phyloP scores from a whole-genome alignment of 2,329 filamentous ascomycete species.

The Penicillium capsulatum region DNA sequence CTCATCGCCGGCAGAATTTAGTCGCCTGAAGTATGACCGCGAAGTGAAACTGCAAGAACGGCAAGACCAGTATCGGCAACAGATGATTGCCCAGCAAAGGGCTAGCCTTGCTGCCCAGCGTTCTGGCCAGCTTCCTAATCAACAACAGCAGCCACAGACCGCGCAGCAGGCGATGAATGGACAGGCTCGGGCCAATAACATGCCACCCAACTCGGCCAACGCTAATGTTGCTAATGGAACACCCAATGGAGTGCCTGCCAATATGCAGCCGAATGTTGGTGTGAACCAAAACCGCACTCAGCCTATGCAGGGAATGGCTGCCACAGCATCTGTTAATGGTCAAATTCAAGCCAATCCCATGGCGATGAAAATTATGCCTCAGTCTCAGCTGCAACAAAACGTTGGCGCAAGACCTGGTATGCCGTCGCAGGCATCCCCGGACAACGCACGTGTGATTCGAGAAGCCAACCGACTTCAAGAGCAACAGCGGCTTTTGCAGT shows the following conservation, averaged over 20 bases:
- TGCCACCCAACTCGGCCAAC: conserved; percentile 33
- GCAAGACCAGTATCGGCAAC: conserved; percentile 58
- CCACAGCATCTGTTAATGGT: conserved; percentile 43
- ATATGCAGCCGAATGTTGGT: conserved; percentile 38
- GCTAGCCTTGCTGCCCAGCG: conserved; percentile 45
- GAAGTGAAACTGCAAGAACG: conserved; percentile 64
- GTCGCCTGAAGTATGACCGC: conserved; percentile 78
- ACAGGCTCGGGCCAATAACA: conserved; percentile 38
- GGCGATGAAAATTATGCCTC: conserved; percentile 52
- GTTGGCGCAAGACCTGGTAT: conserved; percentile 38
- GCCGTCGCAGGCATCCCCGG: conserved; percentile 53
- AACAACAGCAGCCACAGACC: conserved; percentile 39
- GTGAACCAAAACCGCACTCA: conserved; percentile 39
- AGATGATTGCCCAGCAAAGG: conserved; percentile 55
- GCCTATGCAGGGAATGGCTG: conserved; percentile 42
- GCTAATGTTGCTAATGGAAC: conserved; percentile 37
- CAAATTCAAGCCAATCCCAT: conserved; percentile 53
- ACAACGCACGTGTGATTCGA: conserved; percentile 46
- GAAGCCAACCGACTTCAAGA: conserved; percentile 48
- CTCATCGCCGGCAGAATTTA: conserved; percentile 86
- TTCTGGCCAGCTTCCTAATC: conserved; percentile 41
- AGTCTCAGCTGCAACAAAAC: conserved; percentile 56
- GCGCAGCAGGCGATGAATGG: conserved; percentile 29
- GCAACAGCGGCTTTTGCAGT: conserved; percentile 60
- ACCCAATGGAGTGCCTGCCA: conserved; percentile 46